phyloP scores from a whole-genome alignment of 352 stramenopile species.

The Globisporangium cylindrosporum region DNA sequence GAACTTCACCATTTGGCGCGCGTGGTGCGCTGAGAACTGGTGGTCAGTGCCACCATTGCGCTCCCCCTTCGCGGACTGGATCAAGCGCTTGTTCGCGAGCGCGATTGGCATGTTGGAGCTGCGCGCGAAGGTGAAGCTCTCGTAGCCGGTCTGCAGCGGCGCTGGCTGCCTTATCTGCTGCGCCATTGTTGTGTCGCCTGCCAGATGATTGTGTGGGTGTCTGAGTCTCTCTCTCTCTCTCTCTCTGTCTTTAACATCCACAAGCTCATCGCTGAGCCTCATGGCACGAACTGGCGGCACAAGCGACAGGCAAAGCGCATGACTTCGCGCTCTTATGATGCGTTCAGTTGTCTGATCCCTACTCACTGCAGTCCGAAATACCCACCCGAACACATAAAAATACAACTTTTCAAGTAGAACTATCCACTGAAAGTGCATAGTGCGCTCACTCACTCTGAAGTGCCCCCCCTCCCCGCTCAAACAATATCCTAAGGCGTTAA shows the following conservation, averaged over 20 bases:
- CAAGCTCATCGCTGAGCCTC: background rate
- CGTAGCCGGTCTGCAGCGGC: conserved; percentile 24
- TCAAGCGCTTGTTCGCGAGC: conserved; percentile 23
- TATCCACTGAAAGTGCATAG: background rate
- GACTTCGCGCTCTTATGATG: background rate
- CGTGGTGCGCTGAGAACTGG: conserved; percentile 41
- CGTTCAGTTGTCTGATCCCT: background rate
- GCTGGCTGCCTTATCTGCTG: conserved; percentile 7
- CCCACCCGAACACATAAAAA: background rate
- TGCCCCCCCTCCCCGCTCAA: too few relatives aligned
- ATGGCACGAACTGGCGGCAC: background rate
- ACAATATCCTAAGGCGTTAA: too few relatives aligned
- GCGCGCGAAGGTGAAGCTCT: conserved; percentile 22
- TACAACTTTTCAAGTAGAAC: background rate
- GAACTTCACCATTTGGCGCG: conserved; percentile 53
- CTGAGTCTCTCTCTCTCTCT: background rate
- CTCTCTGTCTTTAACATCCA: background rate
- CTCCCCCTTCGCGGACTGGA: conserved; percentile 38
- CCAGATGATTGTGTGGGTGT: background rate
- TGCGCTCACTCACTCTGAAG: background rate
- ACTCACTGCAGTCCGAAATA: background rate
- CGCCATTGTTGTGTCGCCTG: conserved; percentile 8
- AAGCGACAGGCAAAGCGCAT: background rate
- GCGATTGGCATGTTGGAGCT: conserved; percentile 35
- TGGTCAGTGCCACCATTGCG: background rate